Base-by-base conservation (phyloP, 305 asterid species). In the Ilex paraguariensis region DNA sequence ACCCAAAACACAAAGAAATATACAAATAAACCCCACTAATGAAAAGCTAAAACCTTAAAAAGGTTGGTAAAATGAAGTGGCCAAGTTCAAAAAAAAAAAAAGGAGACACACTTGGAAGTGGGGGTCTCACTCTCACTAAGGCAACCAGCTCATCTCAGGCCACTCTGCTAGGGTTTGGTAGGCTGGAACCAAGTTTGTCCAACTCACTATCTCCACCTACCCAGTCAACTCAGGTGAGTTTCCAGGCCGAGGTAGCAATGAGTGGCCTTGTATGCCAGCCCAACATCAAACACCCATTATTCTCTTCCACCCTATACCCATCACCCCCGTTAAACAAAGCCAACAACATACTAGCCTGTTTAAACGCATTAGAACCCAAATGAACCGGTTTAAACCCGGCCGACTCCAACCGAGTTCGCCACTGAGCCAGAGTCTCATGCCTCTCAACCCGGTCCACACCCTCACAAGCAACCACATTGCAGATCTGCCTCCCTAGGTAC, bases 231-330 rank as follows among this genome's bases (percentile, higher is more conserved):
- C 1, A 81, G 32, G 70, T 50, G 65, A 81, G 87, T 69, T 79
- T 82, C 98, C 98, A 92, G 5, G 97, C 96, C 9, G 98, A 92
- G 52, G 98, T 84, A 17, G 97, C 93, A 55, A 92, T 85, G 65
- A 92, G 56, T 30, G 98, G 90, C 84, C 96, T 75, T 0, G 97
- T 87, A 15, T 92, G 97, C 98, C 98, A 92, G 39, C 97, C 98
- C 79, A 92, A 56, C 91, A 82, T 85, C 88, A 92, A 75, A 67
- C 96, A 85, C 0, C 98, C 98, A 66, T 80, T 71, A 32, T 81
- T 89, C 48, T 92, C 98, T 63, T 92, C 98, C 48, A 89, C 98
- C 39, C 84, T 78, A 54, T 92, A 89, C 45, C 98, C 98, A 69
- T 85, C 95, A 17, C 98, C 95, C 46, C 95, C 95, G 1, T 84